These are phyloP conservation scores for Parasitella parasitica DNA, from an alignment of 371 early-diverging fungal genomes.

Conservation along the genomic window DNA sequence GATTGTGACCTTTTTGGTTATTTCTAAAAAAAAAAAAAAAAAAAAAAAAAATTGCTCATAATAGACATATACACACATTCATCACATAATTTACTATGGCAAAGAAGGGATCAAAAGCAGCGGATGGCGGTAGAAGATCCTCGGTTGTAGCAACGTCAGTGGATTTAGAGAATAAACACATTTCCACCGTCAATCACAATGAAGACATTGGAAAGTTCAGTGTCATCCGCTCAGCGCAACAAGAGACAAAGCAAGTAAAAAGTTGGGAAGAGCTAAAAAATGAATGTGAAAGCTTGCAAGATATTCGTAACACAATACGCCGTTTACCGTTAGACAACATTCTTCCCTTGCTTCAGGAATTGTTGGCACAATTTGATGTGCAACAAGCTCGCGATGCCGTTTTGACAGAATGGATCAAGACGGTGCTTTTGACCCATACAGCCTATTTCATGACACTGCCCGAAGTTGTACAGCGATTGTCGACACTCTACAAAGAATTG, in stretches of 20 bases:
- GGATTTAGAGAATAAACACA: not conserved
- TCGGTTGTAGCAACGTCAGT: not conserved
- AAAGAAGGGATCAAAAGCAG: slow-evolving; percentile 12
- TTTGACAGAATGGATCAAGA: slow-evolving; percentile 70
- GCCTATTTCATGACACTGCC: slow-evolving; percentile 64
- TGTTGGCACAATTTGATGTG: slow-evolving; percentile 17
- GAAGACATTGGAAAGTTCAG: slow-evolving; percentile 26
- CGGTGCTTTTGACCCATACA: slow-evolving; percentile 64
- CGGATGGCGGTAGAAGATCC: slow-evolving; percentile 4
- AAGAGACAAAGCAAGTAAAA: slow-evolving; percentile 2
- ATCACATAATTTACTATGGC: not conserved
- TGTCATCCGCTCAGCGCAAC: slow-evolving; percentile 6
- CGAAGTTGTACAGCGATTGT: slow-evolving; percentile 54
- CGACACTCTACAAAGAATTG: slow-evolving; percentile 61
- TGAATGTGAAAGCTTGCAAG: slow-evolving; percentile 14
- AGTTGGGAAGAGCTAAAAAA: slow-evolving; percentile 16
- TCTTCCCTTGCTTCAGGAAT: slow-evolving; percentile 19
- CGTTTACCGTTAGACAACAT: slow-evolving; percentile 21
- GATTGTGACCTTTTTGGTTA: slow-evolving; percentile 1
- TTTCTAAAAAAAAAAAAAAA: not conserved
- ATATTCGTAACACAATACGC: slow-evolving; percentile 20
- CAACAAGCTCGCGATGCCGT: slow-evolving; percentile 20
- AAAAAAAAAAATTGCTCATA: not conserved
- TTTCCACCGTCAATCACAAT: slow-evolving; percentile 2
- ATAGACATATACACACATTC: not conserved